phyloP scores from a whole-genome alignment of 148 eudicot genomes.

The Vaccinium macrocarpon region DNA sequence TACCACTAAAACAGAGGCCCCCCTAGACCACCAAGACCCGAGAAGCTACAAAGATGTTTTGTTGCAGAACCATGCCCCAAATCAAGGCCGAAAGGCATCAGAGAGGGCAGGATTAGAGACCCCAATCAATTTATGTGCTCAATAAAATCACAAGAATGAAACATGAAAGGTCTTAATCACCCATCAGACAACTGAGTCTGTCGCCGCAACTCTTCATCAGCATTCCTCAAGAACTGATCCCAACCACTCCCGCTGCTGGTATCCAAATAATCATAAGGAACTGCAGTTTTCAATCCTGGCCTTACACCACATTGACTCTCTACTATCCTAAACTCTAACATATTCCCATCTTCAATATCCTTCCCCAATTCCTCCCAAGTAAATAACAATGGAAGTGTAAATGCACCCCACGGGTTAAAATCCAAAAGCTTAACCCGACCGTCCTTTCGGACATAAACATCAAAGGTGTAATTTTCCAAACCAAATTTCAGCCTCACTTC shows the following conservation, averaged over 20 bases:
- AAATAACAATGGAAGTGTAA: constrained; percentile 74
- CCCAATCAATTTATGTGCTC: too few relatives aligned
- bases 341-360: constrained; percentile 23
- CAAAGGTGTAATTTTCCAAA: constrained; percentile 75
- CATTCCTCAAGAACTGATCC: constrained; percentile 82
- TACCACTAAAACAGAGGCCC: too few relatives aligned
- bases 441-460: constrained; percentile 64
- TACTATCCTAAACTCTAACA: constrained; percentile 55
- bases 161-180: constrained; percentile 28
- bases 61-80: too few relatives aligned
- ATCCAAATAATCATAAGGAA: constrained; percentile 88
- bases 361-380: constrained; percentile 80
- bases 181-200: constrained; percentile 43
- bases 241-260: constrained; percentile 89
- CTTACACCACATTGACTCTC: constrained; percentile 67
- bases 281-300: constrained; percentile 89
- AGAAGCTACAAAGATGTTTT: too few relatives aligned
- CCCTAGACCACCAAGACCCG: too few relatives aligned
- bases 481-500: constrained; percentile 49
- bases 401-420: constrained; percentile 88
- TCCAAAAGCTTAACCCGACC: constrained; percentile 69
- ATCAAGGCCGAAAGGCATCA: too few relatives aligned
- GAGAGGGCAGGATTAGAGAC: too few relatives aligned
- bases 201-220: constrained; percentile 52
- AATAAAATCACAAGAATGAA: not conserved